phyloP scores from a whole-genome alignment of 257 asterid species.

The Solanum arcanum region DNA sequence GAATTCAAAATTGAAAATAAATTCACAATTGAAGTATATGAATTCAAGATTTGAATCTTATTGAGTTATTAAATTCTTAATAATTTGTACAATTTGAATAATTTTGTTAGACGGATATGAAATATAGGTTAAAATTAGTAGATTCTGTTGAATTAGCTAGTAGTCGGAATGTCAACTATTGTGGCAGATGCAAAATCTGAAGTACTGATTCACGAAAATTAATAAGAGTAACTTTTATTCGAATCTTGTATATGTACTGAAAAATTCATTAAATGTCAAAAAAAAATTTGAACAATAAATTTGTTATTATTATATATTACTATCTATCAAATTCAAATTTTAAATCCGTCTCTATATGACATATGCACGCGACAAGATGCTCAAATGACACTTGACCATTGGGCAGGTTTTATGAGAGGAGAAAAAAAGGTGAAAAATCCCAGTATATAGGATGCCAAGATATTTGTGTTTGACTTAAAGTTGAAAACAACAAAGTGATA shows the following conservation, averaged over 20 bases:
- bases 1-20: too few species aligned
- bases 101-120: neutral
- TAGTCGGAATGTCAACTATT: neutral
- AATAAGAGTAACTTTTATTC: neutral
- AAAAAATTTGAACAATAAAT: too few species aligned
- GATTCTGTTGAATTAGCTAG: neutral
- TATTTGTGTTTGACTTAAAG: neutral
- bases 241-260: neutral
- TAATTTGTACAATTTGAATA: neutral
- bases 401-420: neutral
- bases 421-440: neutral
- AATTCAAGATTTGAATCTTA: neutral
- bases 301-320: too few species aligned
- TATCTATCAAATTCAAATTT: too few species aligned
- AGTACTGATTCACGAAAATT: neutral
- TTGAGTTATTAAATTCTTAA: too few species aligned
- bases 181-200: too few species aligned
- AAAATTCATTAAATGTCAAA: too few species aligned
- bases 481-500: neutral
- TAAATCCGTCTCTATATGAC: too few species aligned
- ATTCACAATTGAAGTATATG: neutral
- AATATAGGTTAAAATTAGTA: too few species aligned
- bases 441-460: neutral
- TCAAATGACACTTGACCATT: slow-evolving; percentile 1
- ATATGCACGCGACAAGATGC: neutral